These are phyloP conservation scores for Tolypocladium cylindrosporum DNA, from an alignment of 2,329 filamentous ascomycete genomes.

Conservation along the genomic window DNA sequence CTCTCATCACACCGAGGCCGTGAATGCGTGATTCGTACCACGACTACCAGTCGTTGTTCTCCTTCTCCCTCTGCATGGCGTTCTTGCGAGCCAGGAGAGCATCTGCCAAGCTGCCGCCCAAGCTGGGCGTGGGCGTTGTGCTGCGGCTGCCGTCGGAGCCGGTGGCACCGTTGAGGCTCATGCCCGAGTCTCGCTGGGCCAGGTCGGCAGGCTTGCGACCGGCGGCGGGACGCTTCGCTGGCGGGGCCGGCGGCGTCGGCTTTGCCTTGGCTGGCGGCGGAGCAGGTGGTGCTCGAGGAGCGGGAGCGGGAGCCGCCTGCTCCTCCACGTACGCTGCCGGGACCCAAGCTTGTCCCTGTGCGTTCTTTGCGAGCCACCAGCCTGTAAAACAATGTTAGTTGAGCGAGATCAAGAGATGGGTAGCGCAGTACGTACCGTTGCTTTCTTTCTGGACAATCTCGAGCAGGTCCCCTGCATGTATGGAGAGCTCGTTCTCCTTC, in stretches of 20 bases:
- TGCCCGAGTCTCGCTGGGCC: slow-evolving; percentile 62
- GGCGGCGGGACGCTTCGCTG: slow-evolving; percentile 66
- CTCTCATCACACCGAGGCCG: neutral
- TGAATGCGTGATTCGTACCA: neutral
- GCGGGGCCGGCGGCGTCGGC: slow-evolving; percentile 65
- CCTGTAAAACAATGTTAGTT: slow-evolving; percentile 45
- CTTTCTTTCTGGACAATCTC: slow-evolving; percentile 89
- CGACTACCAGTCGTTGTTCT: slow-evolving; percentile 59
- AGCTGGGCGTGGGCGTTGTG: slow-evolving; percentile 60
- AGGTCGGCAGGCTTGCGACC: slow-evolving; percentile 61
- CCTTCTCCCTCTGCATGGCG: slow-evolving; percentile 61
- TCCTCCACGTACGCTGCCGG: slow-evolving; percentile 93
- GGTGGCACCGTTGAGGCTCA: slow-evolving; percentile 49
- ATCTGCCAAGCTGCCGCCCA: slow-evolving; percentile 67
- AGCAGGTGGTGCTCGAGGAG: slow-evolving; percentile 55
- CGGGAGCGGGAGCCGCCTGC: slow-evolving; percentile 52
- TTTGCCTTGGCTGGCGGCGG: slow-evolving; percentile 49
- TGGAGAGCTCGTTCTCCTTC: slow-evolving; percentile 73
- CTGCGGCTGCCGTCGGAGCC: slow-evolving; percentile 54
- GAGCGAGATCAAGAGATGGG: neutral
- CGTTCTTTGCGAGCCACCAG: slow-evolving; percentile 89
- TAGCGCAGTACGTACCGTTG: slow-evolving; percentile 58
- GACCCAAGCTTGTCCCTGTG: slow-evolving; percentile 73
- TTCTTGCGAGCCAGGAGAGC: slow-evolving; percentile 68
- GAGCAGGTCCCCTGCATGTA: slow-evolving; percentile 71